A percentile compares a stretch with the other conserved stretches of the same genome.
Evolutionary conservation across 2,329 filamentous ascomycete species (phyloP).

Genomic region (Gaeumannomyces sp.): DNA sequence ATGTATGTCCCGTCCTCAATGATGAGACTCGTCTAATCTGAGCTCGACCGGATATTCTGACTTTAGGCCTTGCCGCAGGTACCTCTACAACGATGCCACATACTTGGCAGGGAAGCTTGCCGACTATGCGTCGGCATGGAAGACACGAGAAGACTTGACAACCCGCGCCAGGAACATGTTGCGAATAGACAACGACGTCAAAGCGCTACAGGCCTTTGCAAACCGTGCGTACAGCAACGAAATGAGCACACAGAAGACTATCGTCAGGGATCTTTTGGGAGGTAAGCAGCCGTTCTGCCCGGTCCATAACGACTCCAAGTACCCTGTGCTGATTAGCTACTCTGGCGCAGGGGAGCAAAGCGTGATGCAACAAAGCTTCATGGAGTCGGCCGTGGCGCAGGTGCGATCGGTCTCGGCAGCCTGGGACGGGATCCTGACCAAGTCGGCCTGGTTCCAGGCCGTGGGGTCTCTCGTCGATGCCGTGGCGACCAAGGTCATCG

Average conservation of each 20-base stretch:
- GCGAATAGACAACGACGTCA: conserved; percentile 53
- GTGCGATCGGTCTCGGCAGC: conserved; percentile 46
- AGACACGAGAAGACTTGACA: conserved; percentile 44
- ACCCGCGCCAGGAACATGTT: conserved; percentile 47
- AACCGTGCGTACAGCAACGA: conserved; percentile 56
- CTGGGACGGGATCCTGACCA: conserved; percentile 53
- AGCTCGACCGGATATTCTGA: conserved; percentile 15
- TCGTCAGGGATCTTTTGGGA: conserved; percentile 55
- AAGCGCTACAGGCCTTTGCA: conserved; percentile 53
- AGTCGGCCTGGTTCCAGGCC: conserved; percentile 58
- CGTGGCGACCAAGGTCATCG: conserved; percentile 52
- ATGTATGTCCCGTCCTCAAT: conserved; percentile 42
- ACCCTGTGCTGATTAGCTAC: background rate
- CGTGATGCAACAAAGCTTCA: conserved; percentile 48
- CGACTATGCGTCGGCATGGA: conserved; percentile 45
- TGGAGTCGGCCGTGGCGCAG: conserved; percentile 47
- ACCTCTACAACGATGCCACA: conserved; percentile 60
- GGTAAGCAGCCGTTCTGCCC: conserved; percentile 26
- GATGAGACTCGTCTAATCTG: background rate
- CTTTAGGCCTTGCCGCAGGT: conserved; percentile 33
- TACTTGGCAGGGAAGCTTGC: conserved; percentile 54
- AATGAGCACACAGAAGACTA: conserved; percentile 53
- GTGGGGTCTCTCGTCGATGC: conserved; percentile 54
- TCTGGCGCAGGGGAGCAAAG: conserved; percentile 43
- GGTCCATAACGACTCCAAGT: background rate